These are phyloP conservation scores for Geotrichum cucujoidarum DNA, from an alignment of 1,139 yeast species.

Conservation along the genomic window DNA sequence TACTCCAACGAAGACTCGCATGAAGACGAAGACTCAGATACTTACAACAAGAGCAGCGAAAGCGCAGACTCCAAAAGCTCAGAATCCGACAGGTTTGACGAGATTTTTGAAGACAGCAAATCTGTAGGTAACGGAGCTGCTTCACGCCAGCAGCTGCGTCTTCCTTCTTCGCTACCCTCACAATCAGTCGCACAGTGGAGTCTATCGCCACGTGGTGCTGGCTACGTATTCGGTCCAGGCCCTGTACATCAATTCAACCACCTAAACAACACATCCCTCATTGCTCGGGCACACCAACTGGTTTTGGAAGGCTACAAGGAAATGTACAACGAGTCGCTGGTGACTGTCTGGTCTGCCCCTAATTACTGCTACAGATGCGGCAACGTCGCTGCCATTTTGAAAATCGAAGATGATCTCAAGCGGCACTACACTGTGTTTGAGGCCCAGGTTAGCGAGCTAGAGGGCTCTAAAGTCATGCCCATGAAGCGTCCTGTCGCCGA, in stretches of 20 bases:
- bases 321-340: conserved; percentile 79
- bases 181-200: conserved; percentile 55
- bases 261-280: conserved; percentile 70
- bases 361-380: conserved; percentile 95
- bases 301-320: conserved; percentile 95
- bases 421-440: conserved; percentile 82
- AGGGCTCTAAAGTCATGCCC: conserved; percentile 49
- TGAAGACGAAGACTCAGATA: conserved; percentile 1
- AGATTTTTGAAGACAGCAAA: conserved; percentile 12
- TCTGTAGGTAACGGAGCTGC: neutral
- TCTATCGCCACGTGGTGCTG: conserved; percentile 96
- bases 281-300: conserved; percentile 95
- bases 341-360: conserved; percentile 93
- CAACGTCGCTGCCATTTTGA: conserved; percentile 85
- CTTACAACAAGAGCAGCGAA: neutral
- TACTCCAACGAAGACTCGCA: conserved; percentile 1
- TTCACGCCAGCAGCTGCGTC: conserved; percentile 4
- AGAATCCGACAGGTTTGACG: neutral
- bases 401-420: conserved; percentile 63
- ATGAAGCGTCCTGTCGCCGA: conserved; percentile 72
- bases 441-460: conserved; percentile 64
- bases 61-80: neutral
- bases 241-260: conserved; percentile 79
- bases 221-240: conserved; percentile 80
- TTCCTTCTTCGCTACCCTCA: neutral